Base-by-base conservation (phyloP, 148 eudicot species). In the Dysphania ambrosioides region DNA sequence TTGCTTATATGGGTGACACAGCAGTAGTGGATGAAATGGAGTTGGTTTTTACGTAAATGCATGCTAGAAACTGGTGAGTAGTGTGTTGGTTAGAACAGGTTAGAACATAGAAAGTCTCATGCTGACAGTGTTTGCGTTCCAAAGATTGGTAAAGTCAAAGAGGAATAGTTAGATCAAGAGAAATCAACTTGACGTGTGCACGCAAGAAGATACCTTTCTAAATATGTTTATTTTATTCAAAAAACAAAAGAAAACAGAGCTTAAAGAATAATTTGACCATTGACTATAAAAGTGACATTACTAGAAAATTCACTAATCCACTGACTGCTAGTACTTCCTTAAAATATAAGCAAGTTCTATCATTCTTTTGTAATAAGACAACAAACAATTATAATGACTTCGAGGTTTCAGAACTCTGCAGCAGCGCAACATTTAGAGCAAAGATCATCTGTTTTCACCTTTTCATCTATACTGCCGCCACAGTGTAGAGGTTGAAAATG, bases 131-230 rank as follows among this genome's bases (percentile, higher is more conserved):
- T 51, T 62, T 23, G 36, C 36, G 70, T 23, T 65, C 47, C 47
- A 74, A 61, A 73, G 19, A 49, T 66, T 53, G 71, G 61, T 32
- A 0, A 51, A 32, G 77, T 74, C 77, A 65, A 24, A 74, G 71
- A 68, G 77, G 77, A 49, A 65, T 65, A n/a, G 71, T 32, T 65
- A 62, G 35, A n/a, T 64, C 42, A 41, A 26, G 13, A 0, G 6
- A 72, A 41, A 30, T 15, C 67, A 42, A 61, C 67, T 27, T 40
- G 66, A 59, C 27, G 16, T 27, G 21, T 5, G 27, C 16, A 15
- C 15, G 8, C 21, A 5, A 38, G 7, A 27, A 36, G 35, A 58
- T 72, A 2, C 53, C 21, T 47, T 11, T 11, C 53, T 1, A 15
- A 47, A 16, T 47, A 12, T 47, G 4, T 12, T 47, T 2, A 8